These are phyloP conservation scores for Colletotrichum neosansevieriae DNA, from an alignment of 2,329 filamentous ascomycete species.

Conservation along the genomic window DNA sequence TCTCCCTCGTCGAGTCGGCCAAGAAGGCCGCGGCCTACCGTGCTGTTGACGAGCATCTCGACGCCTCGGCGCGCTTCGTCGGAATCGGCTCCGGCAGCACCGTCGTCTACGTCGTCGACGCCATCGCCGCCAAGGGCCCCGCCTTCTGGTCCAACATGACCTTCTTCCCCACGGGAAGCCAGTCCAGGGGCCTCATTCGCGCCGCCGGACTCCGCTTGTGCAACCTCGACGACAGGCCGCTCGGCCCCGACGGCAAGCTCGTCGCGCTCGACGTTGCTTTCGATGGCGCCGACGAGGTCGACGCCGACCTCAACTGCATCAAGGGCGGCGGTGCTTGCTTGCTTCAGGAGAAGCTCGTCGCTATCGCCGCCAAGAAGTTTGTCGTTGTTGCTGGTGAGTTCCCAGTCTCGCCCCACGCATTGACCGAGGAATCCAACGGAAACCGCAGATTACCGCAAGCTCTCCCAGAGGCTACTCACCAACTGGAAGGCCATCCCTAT, in stretches of 20 bases:
- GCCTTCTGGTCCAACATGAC: conserved; percentile 73
- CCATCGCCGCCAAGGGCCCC: conserved; percentile 73
- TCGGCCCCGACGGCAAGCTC: conserved; percentile 59
- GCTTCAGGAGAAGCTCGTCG: conserved; percentile 97
- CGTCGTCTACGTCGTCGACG: conserved; percentile 87
- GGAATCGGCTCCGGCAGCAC: conserved; percentile 87
- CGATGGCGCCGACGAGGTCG: conserved; percentile 97
- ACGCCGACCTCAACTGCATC: conserved; percentile 94
- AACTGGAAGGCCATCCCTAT: conserved; percentile 91
- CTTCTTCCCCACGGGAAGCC: conserved; percentile 93
- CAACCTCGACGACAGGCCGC: conserved; percentile 80
- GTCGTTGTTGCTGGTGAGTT: conserved; percentile 83
- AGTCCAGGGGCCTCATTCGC: conserved; percentile 88
- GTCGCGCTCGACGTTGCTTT: conserved; percentile 87
- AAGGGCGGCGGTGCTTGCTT: conserved; percentile 98
- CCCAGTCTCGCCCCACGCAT: background rate
- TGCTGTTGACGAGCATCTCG: conserved; percentile 80
- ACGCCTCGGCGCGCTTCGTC: conserved; percentile 70
- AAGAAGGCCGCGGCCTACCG: conserved; percentile 81
- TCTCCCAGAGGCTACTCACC: conserved; percentile 78
- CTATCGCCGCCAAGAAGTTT: conserved; percentile 85
- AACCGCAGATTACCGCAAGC: conserved; percentile 84
- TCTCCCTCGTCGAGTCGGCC: conserved; percentile 72
- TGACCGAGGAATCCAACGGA: conserved; percentile 4
- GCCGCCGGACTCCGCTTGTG: conserved; percentile 81